Evolutionary conservation across 495 filamentous ascomycete genomes (phyloP), one percentile per base, ranked within the genome.

Genomic region (Apodospora peruviana): DNA sequence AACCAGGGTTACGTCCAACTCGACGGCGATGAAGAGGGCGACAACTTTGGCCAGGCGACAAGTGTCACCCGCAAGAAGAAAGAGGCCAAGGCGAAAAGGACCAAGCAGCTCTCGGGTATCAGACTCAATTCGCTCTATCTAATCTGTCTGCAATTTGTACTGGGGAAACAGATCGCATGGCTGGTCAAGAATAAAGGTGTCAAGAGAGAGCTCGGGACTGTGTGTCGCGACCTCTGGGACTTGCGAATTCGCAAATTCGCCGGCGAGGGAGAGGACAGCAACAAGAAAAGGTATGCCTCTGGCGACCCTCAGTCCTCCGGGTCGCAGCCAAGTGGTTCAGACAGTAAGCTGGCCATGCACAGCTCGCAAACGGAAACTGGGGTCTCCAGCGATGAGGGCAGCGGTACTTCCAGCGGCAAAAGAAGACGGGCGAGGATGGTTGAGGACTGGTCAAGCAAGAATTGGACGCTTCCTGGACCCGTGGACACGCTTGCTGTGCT

Each of bases 91-190:
- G 65, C 73, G 57, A 81, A 76, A 49, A 75, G 75, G 45, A 74
- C 72, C 37, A 79, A 80, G 80, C 68, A 81, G 67, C 57, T 82
- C 43, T 62, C 68, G 8, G 90, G 88, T 43, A 71, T 73, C 40
- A 69, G 80, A 36, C 91, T 84, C 21, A 75, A 78, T 45, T 79
- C 85, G 51, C 75, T 95, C n/a, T 95, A 83, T 65, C 69, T 98
- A 32, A 83, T 91, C 62, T 83, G 78, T 56, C 81, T 88, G 45
- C 93, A 97, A 66, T 68, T 96, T n/a, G 80, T 98, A 23, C 46
- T 71, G 25, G 43, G 70, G 17, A 65, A 58, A 29, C 71, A 74
- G 49, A 50, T 74, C 19, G 22, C 32, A 16, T 71, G 72, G 72
- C 50, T 81, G 43, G 61, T 75, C 38, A n/a, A 57, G 14, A 44